Evolutionary conservation across 148 eudicot species (phyloP), one percentile per base, ranked within the genome.

Genomic region (Agrostemma githago): DNA sequence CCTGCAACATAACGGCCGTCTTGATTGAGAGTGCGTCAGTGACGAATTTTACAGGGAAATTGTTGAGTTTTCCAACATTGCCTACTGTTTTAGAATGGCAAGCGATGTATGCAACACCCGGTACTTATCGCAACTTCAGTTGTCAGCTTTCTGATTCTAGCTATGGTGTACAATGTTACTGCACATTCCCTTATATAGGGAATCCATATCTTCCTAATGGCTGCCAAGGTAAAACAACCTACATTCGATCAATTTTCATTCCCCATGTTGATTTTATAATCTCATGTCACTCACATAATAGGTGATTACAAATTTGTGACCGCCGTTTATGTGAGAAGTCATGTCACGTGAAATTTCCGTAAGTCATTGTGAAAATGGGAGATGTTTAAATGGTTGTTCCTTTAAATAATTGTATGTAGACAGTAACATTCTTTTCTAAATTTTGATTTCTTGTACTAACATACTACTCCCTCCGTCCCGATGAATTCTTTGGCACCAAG

Each of bases 161-260:
- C 1, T 4, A 1, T 19, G 11, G 26, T n/a, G 5, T 5, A 1
- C 9, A 8, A 37, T 53, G 61, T 17, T 53, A 0, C 1, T 51
- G 72, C 15, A 2, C 3, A 0, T 7, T 2, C 43, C 39, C 42
- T 61, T 68, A 76, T 66, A 73, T 68, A 43, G 80, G 77, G 11
- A 70, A 78, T 72, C 84, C 84, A 8, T 77, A 58, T 74, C 70
- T 78, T 54, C 78, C 79, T 1, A 15, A 71, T 71, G 84, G 84
- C 42, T 78, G 81, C 62, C 78, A 74, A 78, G 66, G 84, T 82
- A 66, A 74, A 34, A 4, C 9, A 46, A 63, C 11, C 2, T 10
- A 6, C 17, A 5, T 42, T 73, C 56, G 43, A 0, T 73, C 56
- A 61, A 0, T 73, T 74, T 64, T 12, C 48, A 6, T 6, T 48